Base-by-base conservation (phyloP, 495 filamentous ascomycete species). In the Xylaria palmicola region DNA sequence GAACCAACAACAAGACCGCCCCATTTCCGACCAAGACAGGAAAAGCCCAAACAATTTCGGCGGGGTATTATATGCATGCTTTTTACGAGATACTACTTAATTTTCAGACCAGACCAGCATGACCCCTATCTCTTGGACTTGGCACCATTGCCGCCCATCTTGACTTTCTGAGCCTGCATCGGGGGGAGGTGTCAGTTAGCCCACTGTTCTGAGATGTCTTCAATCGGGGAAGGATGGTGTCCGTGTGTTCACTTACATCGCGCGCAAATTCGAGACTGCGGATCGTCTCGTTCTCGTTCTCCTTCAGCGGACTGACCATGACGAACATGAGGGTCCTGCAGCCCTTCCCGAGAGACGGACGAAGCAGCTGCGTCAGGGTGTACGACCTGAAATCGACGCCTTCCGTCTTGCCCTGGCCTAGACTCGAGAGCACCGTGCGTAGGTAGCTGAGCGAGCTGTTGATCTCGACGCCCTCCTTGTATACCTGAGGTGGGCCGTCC, bases 301-400 rank as follows among this genome's bases (percentile, higher is more conserved):
- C 90, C 79, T 95, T 88, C 52, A 98, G 76, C 29, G 94, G 94
- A 70, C 89, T 93, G 63, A 95, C 88, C 91, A 97, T 98, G 73
- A 98, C 91, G 66, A 99, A 96, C 94, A 98, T 99, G 62, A 99
- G 89, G 4, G 95, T 98, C 77, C 97, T 95, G 57, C 89, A 91
- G 70, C 97, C 97, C 34, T 95, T 95, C 15, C 94, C 92, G 0
- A 99, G 83, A 1, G 92, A 96, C 62, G 92, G 96, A 85, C 97
- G 90, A 22, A 99, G 84, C 27, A 99, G 84, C 62, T 98, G 97
- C 9, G 94, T 98, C 55, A 98, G 83, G 85, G 97, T 98, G 69
- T 90, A 94, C 74, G 97, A 97, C 27, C 94, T 77, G 75, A 98
- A 98, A 9, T 95, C 95, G 53, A 99, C 84, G 68, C 97, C 94